Conservation (phyloP, 768 basidiomycete species). For the Mycena sanguinolenta region DNA sequence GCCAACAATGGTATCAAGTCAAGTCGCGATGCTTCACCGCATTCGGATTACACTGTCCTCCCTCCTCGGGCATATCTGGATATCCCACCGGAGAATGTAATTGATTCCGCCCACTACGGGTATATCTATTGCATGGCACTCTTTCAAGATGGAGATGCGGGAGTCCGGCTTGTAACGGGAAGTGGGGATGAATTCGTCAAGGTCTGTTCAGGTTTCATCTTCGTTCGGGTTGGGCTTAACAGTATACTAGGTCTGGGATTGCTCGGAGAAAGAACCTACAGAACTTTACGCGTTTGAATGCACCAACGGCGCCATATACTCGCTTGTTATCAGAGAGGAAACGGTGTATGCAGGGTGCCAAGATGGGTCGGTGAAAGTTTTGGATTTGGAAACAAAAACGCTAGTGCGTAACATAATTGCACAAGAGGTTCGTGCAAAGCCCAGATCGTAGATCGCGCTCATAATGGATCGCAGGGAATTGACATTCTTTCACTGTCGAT, state of each 20-base stretch:
- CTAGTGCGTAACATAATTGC: conserved; percentile 89
- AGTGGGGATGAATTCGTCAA: conserved; percentile 94
- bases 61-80: conserved; percentile 58
- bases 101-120: conserved; percentile 93
- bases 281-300: conserved; percentile 79
- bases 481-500: conserved; percentile 89
- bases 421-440: conserved; percentile 69
- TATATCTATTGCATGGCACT: conserved; percentile 89
- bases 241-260: conserved; percentile 73
- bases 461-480: conserved; percentile 60
- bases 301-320: conserved; percentile 84
- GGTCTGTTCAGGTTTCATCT: conserved; percentile 52
- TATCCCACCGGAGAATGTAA: conserved; percentile 77
- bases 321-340: conserved; percentile 79
- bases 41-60: conserved; percentile 43
- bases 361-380: conserved; percentile 91
- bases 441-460: conserved; percentile 15
- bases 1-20: conserved; percentile 64
- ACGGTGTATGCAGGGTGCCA: conserved; percentile 95
- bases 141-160: conserved; percentile 45
- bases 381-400: conserved; percentile 92
- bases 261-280: conserved; percentile 58
- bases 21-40: conserved; percentile 48
- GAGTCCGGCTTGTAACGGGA: conserved; percentile 78
- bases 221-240: background rate